Percentiles rank a stretch among this genome's conserved stretches.
These are phyloP conservation scores for Hanseniaspora mollemarum DNA, from an alignment of 805 yeast genomes.

Conservation along the genomic window DNA sequence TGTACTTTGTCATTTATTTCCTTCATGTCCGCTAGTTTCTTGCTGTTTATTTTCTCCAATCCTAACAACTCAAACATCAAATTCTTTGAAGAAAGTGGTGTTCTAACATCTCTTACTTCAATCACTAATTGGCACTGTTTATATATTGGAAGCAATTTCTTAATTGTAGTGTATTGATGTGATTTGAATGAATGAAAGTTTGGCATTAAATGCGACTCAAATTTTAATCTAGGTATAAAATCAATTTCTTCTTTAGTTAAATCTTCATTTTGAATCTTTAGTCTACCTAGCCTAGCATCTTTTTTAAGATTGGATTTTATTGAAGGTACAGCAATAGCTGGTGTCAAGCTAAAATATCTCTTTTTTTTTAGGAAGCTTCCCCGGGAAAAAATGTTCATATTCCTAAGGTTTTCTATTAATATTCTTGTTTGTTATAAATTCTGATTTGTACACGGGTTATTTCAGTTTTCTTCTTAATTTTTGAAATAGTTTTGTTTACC, in stretches of 20 bases:
- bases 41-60: not conserved
- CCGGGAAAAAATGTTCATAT: too few species aligned
- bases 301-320: constrained; percentile 3
- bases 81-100: constrained; percentile 77
- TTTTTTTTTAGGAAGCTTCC: too few species aligned
- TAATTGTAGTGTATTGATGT: constrained; percentile 73
- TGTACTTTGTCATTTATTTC: constrained; percentile 37
- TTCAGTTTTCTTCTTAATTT: too few species aligned
- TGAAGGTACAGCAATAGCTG: not conserved
- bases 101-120: constrained; percentile 80
- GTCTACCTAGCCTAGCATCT: not conserved
- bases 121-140: constrained; percentile 72
- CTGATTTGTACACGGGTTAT: too few species aligned
- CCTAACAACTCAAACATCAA: constrained; percentile 46
- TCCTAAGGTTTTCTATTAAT: not conserved
- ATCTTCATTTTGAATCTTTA: not conserved
- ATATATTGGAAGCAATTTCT: constrained; percentile 51
- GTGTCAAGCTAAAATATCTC: not conserved
- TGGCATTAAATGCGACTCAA: constrained; percentile 56
- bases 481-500: too few species aligned
- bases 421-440: not conserved
- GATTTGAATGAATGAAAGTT: constrained; percentile 75
- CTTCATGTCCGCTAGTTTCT: constrained; percentile 32
- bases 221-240: constrained; percentile 58
- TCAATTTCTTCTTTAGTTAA: constrained; percentile 1